Base-by-base conservation (phyloP, 2,329 filamentous ascomycete species). In the Neospermospora avenae region DNA sequence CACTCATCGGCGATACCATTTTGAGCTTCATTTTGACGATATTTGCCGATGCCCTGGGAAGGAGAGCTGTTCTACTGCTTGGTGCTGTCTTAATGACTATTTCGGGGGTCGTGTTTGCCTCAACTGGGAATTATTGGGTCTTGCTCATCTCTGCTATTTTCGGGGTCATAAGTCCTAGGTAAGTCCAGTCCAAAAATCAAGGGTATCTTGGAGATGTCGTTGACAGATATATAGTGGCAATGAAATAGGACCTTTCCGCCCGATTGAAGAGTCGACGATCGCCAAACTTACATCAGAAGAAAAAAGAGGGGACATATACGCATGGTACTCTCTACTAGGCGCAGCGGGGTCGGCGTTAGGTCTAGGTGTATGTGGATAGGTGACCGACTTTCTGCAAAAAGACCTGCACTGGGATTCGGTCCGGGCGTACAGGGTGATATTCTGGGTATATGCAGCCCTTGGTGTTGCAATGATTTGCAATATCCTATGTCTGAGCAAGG, bases 211-310 rank as follows among this genome's bases (percentile, higher is more conserved):
- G 8, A 14, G 14, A 18, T 49, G n/a, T 16, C 16, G 44, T 14
- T 7, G 28, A 28, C 11, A 42, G 3, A n/a, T 18, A n/a, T 44
- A 16, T 10, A 83, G 82, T 67, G 84, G 84, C 10, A 85, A 84
- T 58, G 84, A 87, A 67, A 85, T 86, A 55, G 84, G 84, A 0
- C 84, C 84, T 0, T 86, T 87, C 61, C 76, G 81, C 39, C 84
- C 84, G 39, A 77, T 86, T 24, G 84, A 87, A 67, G 84, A 86
- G 71, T 84, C 81, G 16, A 79, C 81, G 5, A 72, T 86, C 1
- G 83, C 84, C 3, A 82, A 86, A 45, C 74, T 86, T 3, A 84
- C 80, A 0, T 68, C 72, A 0, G 66, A 76, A 4, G 71, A 73
- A 2, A 73, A 75, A 2, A 72, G 83, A 46, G 77, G 78, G 62